Percentiles rank a stretch among this genome's conserved stretches.
Evolutionary conservation across 495 filamentous ascomycete genomes (phyloP).

Genomic region (Trichoderma parareesei): DNA sequence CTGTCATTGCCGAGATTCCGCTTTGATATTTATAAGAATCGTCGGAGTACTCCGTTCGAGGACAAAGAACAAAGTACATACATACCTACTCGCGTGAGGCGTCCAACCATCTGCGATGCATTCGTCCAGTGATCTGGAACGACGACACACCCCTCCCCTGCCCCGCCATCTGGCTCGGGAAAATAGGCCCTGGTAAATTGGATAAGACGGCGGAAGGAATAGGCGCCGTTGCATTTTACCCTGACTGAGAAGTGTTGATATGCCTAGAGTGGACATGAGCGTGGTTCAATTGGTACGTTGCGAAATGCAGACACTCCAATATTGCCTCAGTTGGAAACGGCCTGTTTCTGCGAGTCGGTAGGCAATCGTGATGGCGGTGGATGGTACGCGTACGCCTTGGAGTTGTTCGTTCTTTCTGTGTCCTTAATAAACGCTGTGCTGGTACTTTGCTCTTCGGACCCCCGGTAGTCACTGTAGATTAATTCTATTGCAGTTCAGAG

Average conservation of each 20-base stretch:
- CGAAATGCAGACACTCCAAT: neutral
- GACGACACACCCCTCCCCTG: neutral
- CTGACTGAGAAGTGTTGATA: neutral
- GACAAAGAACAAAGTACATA: no score
- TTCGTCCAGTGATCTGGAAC: conserved; percentile 5
- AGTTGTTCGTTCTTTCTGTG: neutral
- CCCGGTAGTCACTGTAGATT: no score
- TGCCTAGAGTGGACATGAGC: neutral
- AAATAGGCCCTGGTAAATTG: conserved; percentile 7
- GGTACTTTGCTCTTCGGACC: neutral
- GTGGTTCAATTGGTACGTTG: neutral
- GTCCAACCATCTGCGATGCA: neutral
- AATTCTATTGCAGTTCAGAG: neutral
- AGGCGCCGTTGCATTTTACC: conserved; percentile 7
- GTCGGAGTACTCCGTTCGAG: no score
- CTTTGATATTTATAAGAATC: conserved; percentile 1
- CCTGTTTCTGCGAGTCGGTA: neutral
- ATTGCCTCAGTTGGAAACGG: neutral
- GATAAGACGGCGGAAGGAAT: neutral
- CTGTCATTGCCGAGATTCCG: neutral
- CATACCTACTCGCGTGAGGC: neutral
- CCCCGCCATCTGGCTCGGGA: conserved; percentile 9
- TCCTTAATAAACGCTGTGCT: neutral
- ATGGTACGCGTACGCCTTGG: neutral
- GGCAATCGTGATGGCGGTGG: neutral